phyloP scores from a whole-genome alignment of 306 rosid genomes.

The Trichosanthes cucumerina region DNA sequence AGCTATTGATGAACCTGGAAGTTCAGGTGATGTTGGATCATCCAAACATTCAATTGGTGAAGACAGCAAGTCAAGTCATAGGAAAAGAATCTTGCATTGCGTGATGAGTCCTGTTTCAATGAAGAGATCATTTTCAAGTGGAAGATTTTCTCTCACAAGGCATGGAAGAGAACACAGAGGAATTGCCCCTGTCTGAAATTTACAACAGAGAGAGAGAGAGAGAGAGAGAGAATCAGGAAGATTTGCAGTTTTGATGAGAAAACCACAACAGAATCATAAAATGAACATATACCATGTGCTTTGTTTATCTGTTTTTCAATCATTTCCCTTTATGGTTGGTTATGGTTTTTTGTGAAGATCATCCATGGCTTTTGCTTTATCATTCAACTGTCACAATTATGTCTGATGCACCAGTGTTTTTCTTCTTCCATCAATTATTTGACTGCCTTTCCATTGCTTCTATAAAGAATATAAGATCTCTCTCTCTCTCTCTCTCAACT shows the following conservation, averaged over 20 bases:
- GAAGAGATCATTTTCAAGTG: conserved; percentile 89
- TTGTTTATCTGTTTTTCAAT: background rate
- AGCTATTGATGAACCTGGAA: conserved; percentile 23
- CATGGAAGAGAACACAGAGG: conserved; percentile 47
- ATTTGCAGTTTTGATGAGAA: conserved; percentile 1
- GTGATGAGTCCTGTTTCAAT: conserved; percentile 59
- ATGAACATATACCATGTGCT: conserved; percentile 1
- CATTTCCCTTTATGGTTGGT: background rate
- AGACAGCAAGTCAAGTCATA: conserved; percentile 29
- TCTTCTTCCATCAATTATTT: background rate
- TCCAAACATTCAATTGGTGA: conserved; percentile 48
- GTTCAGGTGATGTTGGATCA: conserved; percentile 31
- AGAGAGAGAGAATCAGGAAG: background rate
- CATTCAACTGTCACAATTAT: background rate
- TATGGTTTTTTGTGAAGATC: conserved; percentile 1
- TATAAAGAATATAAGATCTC: background rate
- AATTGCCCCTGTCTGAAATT: conserved; percentile 31
- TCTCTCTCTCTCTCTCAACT: background rate
- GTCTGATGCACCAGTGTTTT: background rate
- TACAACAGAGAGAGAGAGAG: background rate
- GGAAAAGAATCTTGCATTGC: conserved; percentile 40
- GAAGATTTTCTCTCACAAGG: conserved; percentile 49
- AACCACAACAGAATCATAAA: background rate
- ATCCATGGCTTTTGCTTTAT: background rate
- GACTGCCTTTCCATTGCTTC: background rate